Conservation (phyloP, 371 early-diverging fungal genomes). For the Mucor saturninus region DNA sequence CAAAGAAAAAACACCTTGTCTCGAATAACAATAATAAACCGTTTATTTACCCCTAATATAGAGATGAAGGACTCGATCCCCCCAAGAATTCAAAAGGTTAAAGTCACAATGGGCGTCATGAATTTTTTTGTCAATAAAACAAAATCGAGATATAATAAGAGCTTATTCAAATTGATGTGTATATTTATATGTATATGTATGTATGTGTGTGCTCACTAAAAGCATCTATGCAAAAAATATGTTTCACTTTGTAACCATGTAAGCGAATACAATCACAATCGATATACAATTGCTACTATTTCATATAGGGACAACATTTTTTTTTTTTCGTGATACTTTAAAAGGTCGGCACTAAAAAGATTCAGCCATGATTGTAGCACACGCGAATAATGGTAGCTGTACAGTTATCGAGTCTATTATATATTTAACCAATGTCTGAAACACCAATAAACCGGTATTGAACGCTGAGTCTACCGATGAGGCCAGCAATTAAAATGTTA, state of each 20-base stretch:
- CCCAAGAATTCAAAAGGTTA: not conserved
- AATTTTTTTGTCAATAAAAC: not conserved
- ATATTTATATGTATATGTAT: too few relatives aligned
- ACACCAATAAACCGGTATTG: too few relatives aligned
- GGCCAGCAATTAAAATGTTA: not conserved
- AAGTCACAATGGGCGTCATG: conserved; percentile 1
- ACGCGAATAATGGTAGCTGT: too few relatives aligned
- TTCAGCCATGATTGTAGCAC: not conserved
- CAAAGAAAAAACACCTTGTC: not conserved
- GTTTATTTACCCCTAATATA: not conserved
- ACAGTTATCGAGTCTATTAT: too few relatives aligned
- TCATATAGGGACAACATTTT: too few relatives aligned
- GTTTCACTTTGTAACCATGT: not conserved
- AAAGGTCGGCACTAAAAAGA: not conserved
- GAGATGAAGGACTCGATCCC: not conserved
- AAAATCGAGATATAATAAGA: too few relatives aligned
- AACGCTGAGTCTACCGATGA: not conserved
- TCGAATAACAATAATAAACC: conserved; percentile 1
- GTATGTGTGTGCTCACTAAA: too few relatives aligned
- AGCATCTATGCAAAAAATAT: too few relatives aligned
- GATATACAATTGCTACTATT: not conserved
- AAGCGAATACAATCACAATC: conserved; percentile 1
- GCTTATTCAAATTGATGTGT: too few relatives aligned
- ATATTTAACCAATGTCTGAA: too few relatives aligned
- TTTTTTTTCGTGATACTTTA: too few relatives aligned